Base-by-base conservation (phyloP, 495 filamentous ascomycete species). In the Penicillium maclennaniae region DNA sequence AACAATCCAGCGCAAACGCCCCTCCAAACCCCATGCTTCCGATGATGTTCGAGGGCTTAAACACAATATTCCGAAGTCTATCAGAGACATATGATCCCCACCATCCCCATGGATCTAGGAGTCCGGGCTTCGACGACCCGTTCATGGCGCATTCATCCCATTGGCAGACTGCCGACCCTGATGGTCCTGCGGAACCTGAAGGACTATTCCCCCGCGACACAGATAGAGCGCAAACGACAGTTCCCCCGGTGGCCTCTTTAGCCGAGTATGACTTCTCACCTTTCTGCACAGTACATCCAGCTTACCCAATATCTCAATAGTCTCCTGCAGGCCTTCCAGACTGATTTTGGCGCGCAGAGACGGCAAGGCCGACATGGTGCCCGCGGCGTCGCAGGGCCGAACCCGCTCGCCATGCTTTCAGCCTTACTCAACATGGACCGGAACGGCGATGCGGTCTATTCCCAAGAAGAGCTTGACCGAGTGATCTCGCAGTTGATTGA, bases 401-500 rank as follows among this genome's bases (percentile, higher is more conserved):
- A 65, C 37, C 68, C 71, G n/a, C 50, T 72, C 25, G 61, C 63
- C 3, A 65, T 71, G 25, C 58, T 73, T 20, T 74, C 68, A 8
- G 68, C 72, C 6, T 55, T 92, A 34, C 66, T 91, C 37, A 83
- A 82, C 55, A 74, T 85, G 27, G 82, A 76, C 7, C 76, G 77
- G 6, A 76, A 80, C 48, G 90, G 90, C 14, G 92, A 97, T 67
- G 89, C 85, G n/a, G 93, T 96, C 1, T 95, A 90, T 62, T 84
- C 87, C 1, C 89, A 97, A 72, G 91, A 93, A 70, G 91, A 88
- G 14, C 71, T 97, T 1, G 92, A 98, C 66, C 83, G 88, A 28
- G 87, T 98, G 51, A 86, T 98, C 39, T 85, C 89, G 1, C 81
- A 87, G 53, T 74, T 98, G 27, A 90, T 96, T 81, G 92, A 96